Evolutionary conservation across 306 rosid genomes (phyloP).

Genomic region (Abrus pulchellus): DNA sequence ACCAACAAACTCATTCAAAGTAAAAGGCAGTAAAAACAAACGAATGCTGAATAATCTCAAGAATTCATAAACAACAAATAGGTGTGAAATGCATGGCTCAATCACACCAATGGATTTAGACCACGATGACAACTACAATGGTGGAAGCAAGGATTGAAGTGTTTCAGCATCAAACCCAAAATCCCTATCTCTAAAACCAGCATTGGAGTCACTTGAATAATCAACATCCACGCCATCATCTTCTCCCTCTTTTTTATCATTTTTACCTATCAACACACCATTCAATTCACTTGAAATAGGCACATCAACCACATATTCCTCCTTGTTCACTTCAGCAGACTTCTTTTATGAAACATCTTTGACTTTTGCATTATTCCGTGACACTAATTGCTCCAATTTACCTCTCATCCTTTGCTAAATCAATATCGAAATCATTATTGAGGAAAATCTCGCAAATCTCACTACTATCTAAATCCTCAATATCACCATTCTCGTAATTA

Average conservation of each 20-base stretch:
- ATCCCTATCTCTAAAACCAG: conserved; percentile 43
- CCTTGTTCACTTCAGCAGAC: conserved; percentile 29
- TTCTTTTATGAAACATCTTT: conserved; percentile 30
- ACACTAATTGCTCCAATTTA: conserved; percentile 58
- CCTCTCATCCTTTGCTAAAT: conserved; percentile 56
- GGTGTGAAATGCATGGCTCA: conserved; percentile 74
- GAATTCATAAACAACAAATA: conserved; percentile 84
- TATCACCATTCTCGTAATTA: conserved; percentile 83
- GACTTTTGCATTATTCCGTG: conserved; percentile 30
- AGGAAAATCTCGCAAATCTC: conserved; percentile 74
- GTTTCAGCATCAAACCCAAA: conserved; percentile 50
- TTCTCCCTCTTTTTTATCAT: conserved; percentile 29
- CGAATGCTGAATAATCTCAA: conserved; percentile 77
- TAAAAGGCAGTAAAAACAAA: conserved; percentile 76
- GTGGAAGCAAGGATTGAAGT: conserved; percentile 54
- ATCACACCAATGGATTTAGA: conserved; percentile 85
- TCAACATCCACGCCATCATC: conserved; percentile 56
- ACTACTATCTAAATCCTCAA: conserved; percentile 82
- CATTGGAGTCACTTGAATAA: conserved; percentile 58
- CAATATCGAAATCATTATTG: conserved; percentile 52
- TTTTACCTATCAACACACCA: conserved; percentile 42
- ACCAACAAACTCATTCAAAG: conserved; percentile 93
- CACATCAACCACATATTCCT: conserved; percentile 42
- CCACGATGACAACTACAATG: conserved; percentile 68
- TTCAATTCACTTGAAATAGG: conserved; percentile 53